A percentile compares a stretch with the other conserved stretches of the same genome.
Evolutionary conservation across 1,284 basidiomycete species (phyloP).

Genomic region (Gastroboletus turbinatus): DNA sequence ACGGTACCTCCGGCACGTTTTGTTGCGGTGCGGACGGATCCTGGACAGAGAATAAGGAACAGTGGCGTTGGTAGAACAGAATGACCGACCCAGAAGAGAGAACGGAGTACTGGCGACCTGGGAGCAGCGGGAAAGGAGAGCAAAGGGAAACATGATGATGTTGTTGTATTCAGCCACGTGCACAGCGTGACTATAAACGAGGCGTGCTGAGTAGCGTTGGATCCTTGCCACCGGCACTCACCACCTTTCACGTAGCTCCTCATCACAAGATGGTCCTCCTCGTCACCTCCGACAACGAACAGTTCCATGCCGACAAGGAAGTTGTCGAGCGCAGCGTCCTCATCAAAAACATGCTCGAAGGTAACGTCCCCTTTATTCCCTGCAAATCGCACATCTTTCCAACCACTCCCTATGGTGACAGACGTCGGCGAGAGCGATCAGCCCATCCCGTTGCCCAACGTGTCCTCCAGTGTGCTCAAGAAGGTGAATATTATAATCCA

Average conservation of each 20-base stretch:
- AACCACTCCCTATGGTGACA: conserved; percentile 35
- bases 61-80: not conserved
- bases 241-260: conserved; percentile 3
- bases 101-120: conserved; percentile 45
- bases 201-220: not conserved
- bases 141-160: conserved; percentile 28
- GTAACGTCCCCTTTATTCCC: conserved; percentile 44
- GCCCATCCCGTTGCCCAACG: conserved; percentile 95
- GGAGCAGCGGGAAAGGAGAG: conserved; percentile 44
- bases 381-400: conserved; percentile 11
- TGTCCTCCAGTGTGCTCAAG: conserved; percentile 93
- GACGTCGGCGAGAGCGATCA: conserved; percentile 93
- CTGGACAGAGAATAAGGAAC: conserved; percentile 21
- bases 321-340: conserved; percentile 94
- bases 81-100: conserved; percentile 45
- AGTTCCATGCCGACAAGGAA: conserved; percentile 91
- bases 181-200: conserved; percentile 14
- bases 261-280: conserved; percentile 67
- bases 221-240: conserved; percentile 5
- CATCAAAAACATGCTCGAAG: conserved; percentile 99
- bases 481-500: conserved; percentile 61
- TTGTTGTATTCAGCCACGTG: not conserved
- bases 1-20: conserved; percentile 93
- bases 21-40: conserved; percentile 86
- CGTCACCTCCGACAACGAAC: conserved; percentile 93